Evolutionary conservation across 208 protist species (phyloP).

Genomic region (Trichomonas vaginalis): DNA sequence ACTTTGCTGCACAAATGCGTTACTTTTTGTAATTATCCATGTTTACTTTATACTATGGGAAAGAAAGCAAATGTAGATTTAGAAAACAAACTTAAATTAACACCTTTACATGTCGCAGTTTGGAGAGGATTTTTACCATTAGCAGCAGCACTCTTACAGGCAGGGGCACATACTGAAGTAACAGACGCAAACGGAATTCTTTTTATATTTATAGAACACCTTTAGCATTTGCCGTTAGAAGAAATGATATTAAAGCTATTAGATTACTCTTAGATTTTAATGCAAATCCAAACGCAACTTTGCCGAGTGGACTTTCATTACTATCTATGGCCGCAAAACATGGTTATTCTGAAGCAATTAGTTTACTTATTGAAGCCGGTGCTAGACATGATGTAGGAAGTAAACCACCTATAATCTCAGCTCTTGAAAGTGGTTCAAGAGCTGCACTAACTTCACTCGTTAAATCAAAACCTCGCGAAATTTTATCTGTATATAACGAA

Average conservation of each 20-base stretch:
- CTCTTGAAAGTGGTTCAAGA: neutral
- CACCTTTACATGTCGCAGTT: neutral
- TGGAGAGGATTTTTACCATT: neutral
- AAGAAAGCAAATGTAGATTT: neutral
- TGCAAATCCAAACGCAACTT: neutral
- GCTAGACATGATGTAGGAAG: neutral
- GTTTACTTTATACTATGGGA: neutral
- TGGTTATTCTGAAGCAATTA: neutral
- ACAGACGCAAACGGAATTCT: neutral
- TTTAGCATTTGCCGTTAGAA: neutral
- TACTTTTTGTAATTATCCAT: neutral
- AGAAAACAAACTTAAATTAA: neutral
- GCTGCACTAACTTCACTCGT: neutral
- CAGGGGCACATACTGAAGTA: neutral
- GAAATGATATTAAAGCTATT: neutral
- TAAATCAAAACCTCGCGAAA: neutral
- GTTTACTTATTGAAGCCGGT: neutral
- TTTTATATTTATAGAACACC: conserved; percentile 4
- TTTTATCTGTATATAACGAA: neutral
- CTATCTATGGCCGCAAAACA: neutral
- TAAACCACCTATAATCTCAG: neutral
- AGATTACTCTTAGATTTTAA: neutral
- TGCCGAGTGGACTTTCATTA: neutral
- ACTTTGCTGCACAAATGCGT: neutral
- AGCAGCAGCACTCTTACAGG: neutral